Evolutionary conservation across 192 early-diverging fungal species (phyloP), one percentile per base, ranked within the genome.

Genomic region (Spizellomyces punctatus): DNA sequence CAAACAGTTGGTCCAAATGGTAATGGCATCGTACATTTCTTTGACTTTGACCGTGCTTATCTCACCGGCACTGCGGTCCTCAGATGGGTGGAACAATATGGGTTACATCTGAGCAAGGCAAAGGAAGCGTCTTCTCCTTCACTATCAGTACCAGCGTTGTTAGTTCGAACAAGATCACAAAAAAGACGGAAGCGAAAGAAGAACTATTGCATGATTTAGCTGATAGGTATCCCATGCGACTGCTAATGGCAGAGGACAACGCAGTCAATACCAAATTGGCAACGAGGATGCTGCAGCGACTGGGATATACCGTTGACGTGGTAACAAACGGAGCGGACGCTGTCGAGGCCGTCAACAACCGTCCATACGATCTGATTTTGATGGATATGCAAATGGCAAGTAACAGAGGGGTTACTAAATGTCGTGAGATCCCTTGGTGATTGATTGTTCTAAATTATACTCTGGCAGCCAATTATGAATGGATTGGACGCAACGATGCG

Each of bases 111-210:
- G 84, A 84, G 42, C 88, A 84, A 60, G 91, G 89, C 16, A 78
- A 83, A 44, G 92, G 93, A 22, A 91, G 90, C 0, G 85, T 85
- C 67, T 95, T 95, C 80, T 89, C 82, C 73, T 93, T 95, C 65
- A 93, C 91, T 3, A 67, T 75, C 46, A 47, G n/a, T 10, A 10
- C 68, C 6, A 19, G 17, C n/a, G 68, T 16, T 52, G 58, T 36
- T 36, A 36, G 27, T 36, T 3, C 58, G 12, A 17, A 19, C 14
- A 12, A 0, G 43, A 10, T 46, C 9, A 8, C 41, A 17, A 10
- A 36, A 8, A 59, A 62, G 58, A 14, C 16, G 2, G 8, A 22
- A 3, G 68, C 5, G 17, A 4, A 5, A 7, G 58, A 58, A 16
- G 58, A 56, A 48, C 14, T 61, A 2, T 59, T 46, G 14, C 19